Evolutionary conservation across 139 green algal genomes (phyloP).

Genomic region (Penium margaritaceum): DNA sequence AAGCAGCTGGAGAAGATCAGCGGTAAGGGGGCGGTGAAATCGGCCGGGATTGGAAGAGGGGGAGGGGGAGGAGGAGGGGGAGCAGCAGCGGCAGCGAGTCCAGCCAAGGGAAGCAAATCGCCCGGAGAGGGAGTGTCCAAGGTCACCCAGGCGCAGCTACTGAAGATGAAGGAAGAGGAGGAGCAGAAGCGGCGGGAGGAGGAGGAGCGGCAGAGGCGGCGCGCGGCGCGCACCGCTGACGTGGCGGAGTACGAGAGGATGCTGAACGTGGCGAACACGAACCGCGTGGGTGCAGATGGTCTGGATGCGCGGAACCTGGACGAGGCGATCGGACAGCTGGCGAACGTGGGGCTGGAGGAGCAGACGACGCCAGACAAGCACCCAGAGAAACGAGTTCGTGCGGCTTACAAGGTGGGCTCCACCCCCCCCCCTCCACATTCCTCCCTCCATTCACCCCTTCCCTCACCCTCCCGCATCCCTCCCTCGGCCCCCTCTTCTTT

Average conservation of each 20-base stretch:
- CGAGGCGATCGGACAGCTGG: slow-evolving; percentile 35
- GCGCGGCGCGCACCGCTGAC: slow-evolving; percentile 3
- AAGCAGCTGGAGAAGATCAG: slow-evolving; percentile 35
- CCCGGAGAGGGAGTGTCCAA: neutral
- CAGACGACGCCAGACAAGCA: slow-evolving; percentile 31
- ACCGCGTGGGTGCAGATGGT: slow-evolving; percentile 30
- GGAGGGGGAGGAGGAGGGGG: neutral
- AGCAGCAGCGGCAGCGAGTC: neutral
- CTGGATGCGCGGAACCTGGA: slow-evolving; percentile 44
- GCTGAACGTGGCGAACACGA: slow-evolving; percentile 36
- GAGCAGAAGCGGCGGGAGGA: slow-evolving; percentile 10
- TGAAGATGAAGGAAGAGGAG: slow-evolving; percentile 23
- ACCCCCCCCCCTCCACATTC: too few relatives aligned
- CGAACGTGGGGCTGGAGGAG: neutral
- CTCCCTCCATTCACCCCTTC: too few relatives aligned
- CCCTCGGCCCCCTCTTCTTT: too few relatives aligned
- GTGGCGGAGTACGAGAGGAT: slow-evolving; percentile 44
- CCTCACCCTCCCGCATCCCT: too few relatives aligned
- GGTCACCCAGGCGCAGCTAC: slow-evolving; percentile 19
- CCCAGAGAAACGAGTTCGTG: slow-evolving; percentile 41
- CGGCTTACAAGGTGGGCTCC: slow-evolving; percentile 48
- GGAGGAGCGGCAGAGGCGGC: neutral
- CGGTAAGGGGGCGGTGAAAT: neutral
- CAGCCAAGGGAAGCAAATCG: neutral
- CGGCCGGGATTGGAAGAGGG: too few relatives aligned